A percentile compares a stretch with the other conserved stretches of the same genome.
These are phyloP conservation scores for Malassezia nana DNA, from an alignment of 1,284 basidiomycete species.

Conservation along the genomic window DNA sequence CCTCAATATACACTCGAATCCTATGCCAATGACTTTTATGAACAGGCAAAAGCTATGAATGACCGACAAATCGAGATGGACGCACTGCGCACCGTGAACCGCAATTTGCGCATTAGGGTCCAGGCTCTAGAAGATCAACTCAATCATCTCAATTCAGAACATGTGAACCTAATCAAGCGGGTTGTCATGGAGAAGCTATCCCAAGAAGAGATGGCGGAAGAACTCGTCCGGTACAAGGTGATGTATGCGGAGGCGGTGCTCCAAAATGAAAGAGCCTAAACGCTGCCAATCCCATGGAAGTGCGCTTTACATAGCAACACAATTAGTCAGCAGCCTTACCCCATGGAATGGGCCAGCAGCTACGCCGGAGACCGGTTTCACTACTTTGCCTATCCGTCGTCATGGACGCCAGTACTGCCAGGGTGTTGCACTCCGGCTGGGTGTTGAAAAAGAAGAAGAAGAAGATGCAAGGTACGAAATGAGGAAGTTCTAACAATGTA, in stretches of 20 bases:
- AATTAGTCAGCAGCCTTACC: not conserved
- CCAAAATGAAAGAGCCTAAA: constrained; percentile 17
- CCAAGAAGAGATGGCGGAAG: constrained; percentile 46
- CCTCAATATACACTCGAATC: constrained; percentile 35
- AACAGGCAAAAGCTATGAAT: constrained; percentile 33
- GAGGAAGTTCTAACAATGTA: not conserved
- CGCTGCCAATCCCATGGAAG: not conserved
- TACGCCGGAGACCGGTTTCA: not conserved
- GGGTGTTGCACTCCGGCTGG: constrained; percentile 40
- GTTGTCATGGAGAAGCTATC: constrained; percentile 42
- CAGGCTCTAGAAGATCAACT: constrained; percentile 41
- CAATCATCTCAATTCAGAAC: constrained; percentile 32
- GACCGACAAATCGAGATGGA: constrained; percentile 42
- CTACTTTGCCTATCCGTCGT: not conserved
- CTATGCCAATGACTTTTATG: constrained; percentile 41
- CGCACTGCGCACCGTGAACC: constrained; percentile 39
- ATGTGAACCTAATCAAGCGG: constrained; percentile 44
- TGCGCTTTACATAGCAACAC: not conserved
- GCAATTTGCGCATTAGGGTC: constrained; percentile 35
- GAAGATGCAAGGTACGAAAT: constrained; percentile 40
- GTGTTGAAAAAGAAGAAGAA: constrained; percentile 48
- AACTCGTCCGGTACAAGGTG: constrained; percentile 41
- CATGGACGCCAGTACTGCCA: constrained; percentile 9
- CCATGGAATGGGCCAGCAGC: not conserved
- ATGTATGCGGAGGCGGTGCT: constrained; percentile 39